Evolutionary conservation across 768 basidiomycete genomes (phyloP).

Genomic region (Hydnum rufescens): DNA sequence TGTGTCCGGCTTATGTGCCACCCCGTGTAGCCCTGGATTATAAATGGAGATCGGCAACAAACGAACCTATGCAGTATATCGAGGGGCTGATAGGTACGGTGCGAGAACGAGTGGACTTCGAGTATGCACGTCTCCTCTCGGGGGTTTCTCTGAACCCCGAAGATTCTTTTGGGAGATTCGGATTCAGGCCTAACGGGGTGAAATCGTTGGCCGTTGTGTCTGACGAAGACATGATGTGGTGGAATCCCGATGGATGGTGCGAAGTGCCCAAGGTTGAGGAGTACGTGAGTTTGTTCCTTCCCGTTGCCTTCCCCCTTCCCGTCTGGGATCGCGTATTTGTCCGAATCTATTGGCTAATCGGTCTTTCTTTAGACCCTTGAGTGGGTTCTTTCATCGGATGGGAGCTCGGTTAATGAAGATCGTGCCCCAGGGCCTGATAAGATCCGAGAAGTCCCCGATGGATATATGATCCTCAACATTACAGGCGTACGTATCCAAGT

Average conservation of each 20-base stretch:
- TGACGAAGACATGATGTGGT: constrained; percentile 19
- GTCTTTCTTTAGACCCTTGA: constrained; percentile 50
- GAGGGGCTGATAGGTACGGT: constrained; percentile 44
- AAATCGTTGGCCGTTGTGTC: constrained; percentile 22
- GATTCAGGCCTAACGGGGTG: constrained; percentile 19
- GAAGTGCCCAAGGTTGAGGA: constrained; percentile 43
- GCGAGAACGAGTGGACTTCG: constrained; percentile 51
- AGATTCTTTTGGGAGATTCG: neutral
- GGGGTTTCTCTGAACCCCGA: constrained; percentile 26
- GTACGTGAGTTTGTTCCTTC: constrained; percentile 23
- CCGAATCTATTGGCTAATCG: too few species aligned
- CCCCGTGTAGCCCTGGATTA: constrained; percentile 17
- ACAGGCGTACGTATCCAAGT: constrained; percentile 63
- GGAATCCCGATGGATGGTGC: constrained; percentile 61
- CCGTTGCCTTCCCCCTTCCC: neutral
- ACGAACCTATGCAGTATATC: too few species aligned
- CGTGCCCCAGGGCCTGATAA: constrained; percentile 46
- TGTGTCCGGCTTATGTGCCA: constrained; percentile 44
- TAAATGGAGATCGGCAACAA: too few species aligned
- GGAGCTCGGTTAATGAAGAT: constrained; percentile 40
- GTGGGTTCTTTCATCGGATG: constrained; percentile 51
- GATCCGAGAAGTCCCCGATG: constrained; percentile 38
- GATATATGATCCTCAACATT: constrained; percentile 57
- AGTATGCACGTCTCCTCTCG: constrained; percentile 53
- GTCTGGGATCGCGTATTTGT: too few species aligned